Evolutionary conservation across 2,329 filamentous ascomycete species (phyloP).

Genomic region (Aspergillus terreus): DNA sequence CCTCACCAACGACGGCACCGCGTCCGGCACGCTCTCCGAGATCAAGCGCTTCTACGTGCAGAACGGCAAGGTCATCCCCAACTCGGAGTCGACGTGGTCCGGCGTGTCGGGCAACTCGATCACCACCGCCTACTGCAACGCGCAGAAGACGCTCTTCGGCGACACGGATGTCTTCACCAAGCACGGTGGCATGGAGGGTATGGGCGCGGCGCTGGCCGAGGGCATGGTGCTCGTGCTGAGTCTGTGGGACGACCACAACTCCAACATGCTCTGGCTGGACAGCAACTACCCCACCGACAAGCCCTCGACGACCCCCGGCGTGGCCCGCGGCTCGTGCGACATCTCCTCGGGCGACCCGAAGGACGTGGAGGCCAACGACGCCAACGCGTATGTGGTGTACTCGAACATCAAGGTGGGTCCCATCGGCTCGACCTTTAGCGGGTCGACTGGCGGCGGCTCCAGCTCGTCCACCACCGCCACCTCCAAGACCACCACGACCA

Average conservation of each 20-base stretch:
- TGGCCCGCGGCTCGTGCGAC: slow-evolving; percentile 53
- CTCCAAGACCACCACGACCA: slow-evolving; percentile 6
- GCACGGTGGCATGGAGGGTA: slow-evolving; percentile 54
- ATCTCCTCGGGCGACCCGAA: slow-evolving; percentile 51
- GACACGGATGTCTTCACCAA: slow-evolving; percentile 52
- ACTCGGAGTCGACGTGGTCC: slow-evolving; percentile 46
- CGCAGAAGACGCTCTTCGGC: slow-evolving; percentile 54
- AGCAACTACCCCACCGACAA: slow-evolving; percentile 55
- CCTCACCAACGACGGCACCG: slow-evolving; percentile 49
- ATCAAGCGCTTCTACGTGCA: slow-evolving; percentile 66
- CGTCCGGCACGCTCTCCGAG: slow-evolving; percentile 53
- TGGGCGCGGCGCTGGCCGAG: slow-evolving; percentile 52
- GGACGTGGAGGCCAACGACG: slow-evolving; percentile 45
- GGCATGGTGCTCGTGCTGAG: slow-evolving; percentile 64
- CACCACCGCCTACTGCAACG: slow-evolving; percentile 55
- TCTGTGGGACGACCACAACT: slow-evolving; percentile 62
- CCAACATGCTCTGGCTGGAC: slow-evolving; percentile 74
- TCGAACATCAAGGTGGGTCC: slow-evolving; percentile 60
- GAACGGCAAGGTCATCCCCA: slow-evolving; percentile 56
- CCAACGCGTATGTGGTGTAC: slow-evolving; percentile 53
- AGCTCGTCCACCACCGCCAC: slow-evolving; percentile 4
- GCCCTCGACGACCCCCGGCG: slow-evolving; percentile 44
- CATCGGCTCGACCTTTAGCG: slow-evolving; percentile 50
- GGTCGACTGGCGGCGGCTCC: slow-evolving; percentile 3
- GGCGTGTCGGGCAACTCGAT: slow-evolving; percentile 53